phyloP scores from a whole-genome alignment of 495 filamentous ascomycete genomes.

The Aspergillus sclerotioniger region DNA sequence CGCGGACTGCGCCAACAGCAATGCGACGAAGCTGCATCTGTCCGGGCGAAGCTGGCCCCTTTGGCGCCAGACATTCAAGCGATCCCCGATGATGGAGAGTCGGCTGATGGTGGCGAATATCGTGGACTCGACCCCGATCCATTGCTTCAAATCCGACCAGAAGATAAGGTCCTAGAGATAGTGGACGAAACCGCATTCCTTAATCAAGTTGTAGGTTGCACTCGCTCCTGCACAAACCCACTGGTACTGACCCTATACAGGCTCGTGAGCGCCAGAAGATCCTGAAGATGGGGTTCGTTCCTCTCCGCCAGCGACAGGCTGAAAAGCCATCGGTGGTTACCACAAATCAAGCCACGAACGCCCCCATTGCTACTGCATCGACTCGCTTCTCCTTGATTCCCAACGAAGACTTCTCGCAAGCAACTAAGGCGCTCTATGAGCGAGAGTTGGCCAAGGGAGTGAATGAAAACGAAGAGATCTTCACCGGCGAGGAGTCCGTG shows the following conservation, averaged over 20 bases:
- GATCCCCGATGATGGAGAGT: constrained; percentile 7
- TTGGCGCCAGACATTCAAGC: constrained; percentile 32
- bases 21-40: constrained; percentile 63
- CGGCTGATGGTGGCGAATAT: constrained; percentile 22
- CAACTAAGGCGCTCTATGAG: constrained; percentile 88
- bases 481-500: constrained; percentile 85
- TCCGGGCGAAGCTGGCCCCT: constrained; percentile 55
- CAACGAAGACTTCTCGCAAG: constrained; percentile 87
- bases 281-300: constrained; percentile 67
- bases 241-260: constrained; percentile 25
- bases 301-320: constrained; percentile 52
- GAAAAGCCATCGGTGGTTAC: constrained; percentile 45
- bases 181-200: constrained; percentile 64
- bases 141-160: constrained; percentile 61
- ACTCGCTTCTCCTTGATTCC: constrained; percentile 72
- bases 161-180: constrained; percentile 64
- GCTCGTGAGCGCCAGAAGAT: constrained; percentile 62
- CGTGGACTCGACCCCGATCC: constrained; percentile 66
- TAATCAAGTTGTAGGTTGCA: constrained; percentile 50
- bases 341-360: constrained; percentile 29
- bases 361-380: constrained; percentile 44
- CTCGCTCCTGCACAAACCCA: background rate
- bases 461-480: constrained; percentile 93
- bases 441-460: constrained; percentile 90
- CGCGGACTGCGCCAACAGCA: constrained; percentile 66